Conservation (phyloP, 148 eudicot species). For the Vaccinium vitisidaea region DNA sequence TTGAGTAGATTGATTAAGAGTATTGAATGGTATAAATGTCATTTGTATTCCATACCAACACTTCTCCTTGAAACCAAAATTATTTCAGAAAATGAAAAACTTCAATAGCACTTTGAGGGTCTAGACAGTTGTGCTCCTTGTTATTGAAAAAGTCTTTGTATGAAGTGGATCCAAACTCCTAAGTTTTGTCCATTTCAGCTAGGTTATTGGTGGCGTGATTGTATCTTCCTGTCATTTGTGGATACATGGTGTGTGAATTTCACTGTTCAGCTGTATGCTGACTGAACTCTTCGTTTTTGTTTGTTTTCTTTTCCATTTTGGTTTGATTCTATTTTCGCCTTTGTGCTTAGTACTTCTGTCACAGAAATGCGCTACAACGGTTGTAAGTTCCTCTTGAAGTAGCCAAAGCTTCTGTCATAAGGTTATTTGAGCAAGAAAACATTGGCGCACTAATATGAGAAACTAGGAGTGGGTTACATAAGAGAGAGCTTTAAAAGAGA, state of each 20-base stretch:
- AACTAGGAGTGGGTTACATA: neutral
- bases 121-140: neutral
- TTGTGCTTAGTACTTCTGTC: neutral
- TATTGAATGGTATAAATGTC: neutral
- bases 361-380: neutral
- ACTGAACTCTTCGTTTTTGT: neutral
- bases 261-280: neutral
- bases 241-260: neutral
- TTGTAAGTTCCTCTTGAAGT: neutral
- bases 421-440: neutral
- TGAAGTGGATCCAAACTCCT: neutral
- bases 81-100: neutral
- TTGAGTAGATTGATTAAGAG: neutral
- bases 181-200: constrained; percentile 1
- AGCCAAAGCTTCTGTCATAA: neutral
- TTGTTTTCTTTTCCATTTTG: neutral
- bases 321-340: neutral
- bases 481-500: neutral
- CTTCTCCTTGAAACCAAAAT: neutral
- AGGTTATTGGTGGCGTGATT: neutral
- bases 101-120: neutral
- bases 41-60: neutral
- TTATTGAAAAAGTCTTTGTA: neutral
- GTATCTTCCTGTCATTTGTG: neutral
- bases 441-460: neutral